Conservation (phyloP, 169 alveolate genomes). For the Eimeria brunetti region DNA sequence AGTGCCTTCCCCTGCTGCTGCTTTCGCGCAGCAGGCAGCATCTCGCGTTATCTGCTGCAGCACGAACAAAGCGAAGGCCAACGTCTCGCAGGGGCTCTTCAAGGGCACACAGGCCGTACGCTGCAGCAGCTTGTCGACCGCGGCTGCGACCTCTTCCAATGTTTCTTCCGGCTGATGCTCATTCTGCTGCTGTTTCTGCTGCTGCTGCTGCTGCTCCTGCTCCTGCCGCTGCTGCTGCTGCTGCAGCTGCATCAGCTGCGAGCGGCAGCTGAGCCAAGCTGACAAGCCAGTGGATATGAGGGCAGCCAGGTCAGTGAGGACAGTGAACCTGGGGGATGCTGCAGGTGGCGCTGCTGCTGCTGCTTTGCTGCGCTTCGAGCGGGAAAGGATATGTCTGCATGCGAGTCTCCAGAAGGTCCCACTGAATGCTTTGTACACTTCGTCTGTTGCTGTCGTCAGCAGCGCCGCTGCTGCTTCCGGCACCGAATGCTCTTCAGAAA, state of each 20-base stretch:
- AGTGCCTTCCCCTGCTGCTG: background rate
- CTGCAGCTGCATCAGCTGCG: background rate
- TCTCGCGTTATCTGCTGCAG: slow-evolving; percentile 26
- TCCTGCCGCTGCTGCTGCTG: background rate
- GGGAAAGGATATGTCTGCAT: slow-evolving; percentile 43
- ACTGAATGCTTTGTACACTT: slow-evolving; percentile 43
- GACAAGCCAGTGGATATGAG: slow-evolving; percentile 21
- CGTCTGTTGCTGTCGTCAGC: slow-evolving; percentile 48
- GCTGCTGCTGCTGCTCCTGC: background rate
- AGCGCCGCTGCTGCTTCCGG: slow-evolving; percentile 35
- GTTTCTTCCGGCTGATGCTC: background rate
- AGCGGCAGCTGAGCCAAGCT: slow-evolving; percentile 23
- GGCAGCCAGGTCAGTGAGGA: slow-evolving; percentile 20
- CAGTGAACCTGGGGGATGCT: slow-evolving; percentile 8
- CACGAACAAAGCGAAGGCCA: slow-evolving; percentile 48
- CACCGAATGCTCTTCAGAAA: slow-evolving; percentile 17
- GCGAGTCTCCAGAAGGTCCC: slow-evolving; percentile 65
- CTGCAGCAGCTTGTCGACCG: slow-evolving; percentile 28
- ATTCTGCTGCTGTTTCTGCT: background rate
- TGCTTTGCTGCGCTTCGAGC: background rate
- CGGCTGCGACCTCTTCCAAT: background rate
- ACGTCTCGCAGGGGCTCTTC: slow-evolving; percentile 44
- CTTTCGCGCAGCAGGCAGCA: background rate
- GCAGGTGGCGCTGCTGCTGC: background rate
- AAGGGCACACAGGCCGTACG: slow-evolving; percentile 51